Evolutionary conservation across 768 basidiomycete species (phyloP).

Genomic region (Russula ochroleuca): DNA sequence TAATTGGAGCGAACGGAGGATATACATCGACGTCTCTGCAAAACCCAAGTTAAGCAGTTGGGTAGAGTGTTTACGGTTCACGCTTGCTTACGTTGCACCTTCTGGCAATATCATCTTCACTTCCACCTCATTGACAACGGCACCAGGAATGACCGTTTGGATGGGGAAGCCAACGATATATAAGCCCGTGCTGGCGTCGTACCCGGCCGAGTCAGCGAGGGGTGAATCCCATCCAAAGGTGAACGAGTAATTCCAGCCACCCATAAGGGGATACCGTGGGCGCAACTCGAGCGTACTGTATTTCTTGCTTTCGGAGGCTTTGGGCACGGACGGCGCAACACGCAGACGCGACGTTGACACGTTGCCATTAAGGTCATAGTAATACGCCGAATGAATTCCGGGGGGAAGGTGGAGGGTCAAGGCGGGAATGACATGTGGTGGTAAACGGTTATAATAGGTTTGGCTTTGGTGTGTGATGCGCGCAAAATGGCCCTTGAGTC

Average conservation of each 20-base stretch:
- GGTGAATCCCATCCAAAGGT: slow-evolving; percentile 93
- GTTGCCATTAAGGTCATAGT: slow-evolving; percentile 89
- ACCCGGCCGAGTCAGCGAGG: slow-evolving; percentile 64
- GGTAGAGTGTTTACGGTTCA: not conserved
- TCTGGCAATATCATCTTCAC: slow-evolving; percentile 84
- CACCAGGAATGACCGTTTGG: slow-evolving; percentile 73
- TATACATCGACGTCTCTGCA: slow-evolving; percentile 70
- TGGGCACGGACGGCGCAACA: slow-evolving; percentile 56
- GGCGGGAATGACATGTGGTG: slow-evolving; percentile 66
- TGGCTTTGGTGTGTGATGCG: slow-evolving; percentile 84
- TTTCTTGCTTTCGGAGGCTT: slow-evolving; percentile 48
- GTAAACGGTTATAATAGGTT: slow-evolving; percentile 58
- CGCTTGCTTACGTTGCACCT: slow-evolving; percentile 80
- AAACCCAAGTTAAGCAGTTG: slow-evolving; percentile 24
- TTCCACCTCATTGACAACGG: slow-evolving; percentile 77
- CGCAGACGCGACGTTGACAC: slow-evolving; percentile 92
- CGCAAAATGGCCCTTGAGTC: slow-evolving; percentile 94
- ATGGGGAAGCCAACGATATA: slow-evolving; percentile 82
- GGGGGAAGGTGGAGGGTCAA: slow-evolving; percentile 79
- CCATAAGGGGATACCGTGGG: slow-evolving; percentile 89
- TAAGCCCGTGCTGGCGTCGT: slow-evolving; percentile 55
- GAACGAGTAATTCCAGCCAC: slow-evolving; percentile 97
- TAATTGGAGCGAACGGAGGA: slow-evolving; percentile 72
- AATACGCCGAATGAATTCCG: slow-evolving; percentile 79
- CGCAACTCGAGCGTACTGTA: slow-evolving; percentile 73